These are phyloP conservation scores for Fusarium nematophilum DNA, from an alignment of 2,329 filamentous ascomycete species.

Conservation along the genomic window DNA sequence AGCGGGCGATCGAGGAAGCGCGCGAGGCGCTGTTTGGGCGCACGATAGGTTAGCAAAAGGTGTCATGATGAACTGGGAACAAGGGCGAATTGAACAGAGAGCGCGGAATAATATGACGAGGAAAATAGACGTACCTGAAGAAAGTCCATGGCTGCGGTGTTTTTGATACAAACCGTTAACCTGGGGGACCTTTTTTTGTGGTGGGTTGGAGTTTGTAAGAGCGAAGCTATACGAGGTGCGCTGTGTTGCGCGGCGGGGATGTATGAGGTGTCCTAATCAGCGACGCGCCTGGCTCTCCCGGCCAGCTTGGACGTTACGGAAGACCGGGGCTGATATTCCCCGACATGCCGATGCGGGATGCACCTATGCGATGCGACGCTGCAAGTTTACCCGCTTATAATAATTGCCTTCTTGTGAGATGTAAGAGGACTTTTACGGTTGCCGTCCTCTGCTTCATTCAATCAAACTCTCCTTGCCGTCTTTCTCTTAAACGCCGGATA, in stretches of 20 bases:
- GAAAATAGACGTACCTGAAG: constrained; percentile 53
- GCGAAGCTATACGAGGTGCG: constrained; percentile 26
- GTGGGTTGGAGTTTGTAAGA: constrained; percentile 36
- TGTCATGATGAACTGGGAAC: neutral
- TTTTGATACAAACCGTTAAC: constrained; percentile 34
- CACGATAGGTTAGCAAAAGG: constrained; percentile 25
- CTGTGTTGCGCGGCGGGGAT: constrained; percentile 20
- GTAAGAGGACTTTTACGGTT: neutral
- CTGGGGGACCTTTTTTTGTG: constrained; percentile 12
- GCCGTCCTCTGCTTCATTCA: neutral
- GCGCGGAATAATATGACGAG: neutral
- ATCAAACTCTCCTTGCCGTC: no score
- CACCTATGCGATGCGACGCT: neutral
- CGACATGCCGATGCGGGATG: constrained; percentile 34
- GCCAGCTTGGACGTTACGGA: constrained; percentile 1
- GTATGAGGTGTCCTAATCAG: constrained; percentile 41
- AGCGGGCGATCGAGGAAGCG: constrained; percentile 88
- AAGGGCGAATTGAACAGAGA: neutral
- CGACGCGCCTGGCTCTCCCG: constrained; percentile 12
- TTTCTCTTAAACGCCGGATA: no score
- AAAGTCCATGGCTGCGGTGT: constrained; percentile 56
- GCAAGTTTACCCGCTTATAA: neutral
- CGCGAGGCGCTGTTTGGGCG: constrained; percentile 72
- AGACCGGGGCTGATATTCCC: constrained; percentile 30
- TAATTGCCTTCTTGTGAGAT: neutral